Percentiles rank a stretch among this genome's conserved stretches.
Conservation (phyloP, 352 stramenopile species). For the Phytophthora tentaculata region DNA sequence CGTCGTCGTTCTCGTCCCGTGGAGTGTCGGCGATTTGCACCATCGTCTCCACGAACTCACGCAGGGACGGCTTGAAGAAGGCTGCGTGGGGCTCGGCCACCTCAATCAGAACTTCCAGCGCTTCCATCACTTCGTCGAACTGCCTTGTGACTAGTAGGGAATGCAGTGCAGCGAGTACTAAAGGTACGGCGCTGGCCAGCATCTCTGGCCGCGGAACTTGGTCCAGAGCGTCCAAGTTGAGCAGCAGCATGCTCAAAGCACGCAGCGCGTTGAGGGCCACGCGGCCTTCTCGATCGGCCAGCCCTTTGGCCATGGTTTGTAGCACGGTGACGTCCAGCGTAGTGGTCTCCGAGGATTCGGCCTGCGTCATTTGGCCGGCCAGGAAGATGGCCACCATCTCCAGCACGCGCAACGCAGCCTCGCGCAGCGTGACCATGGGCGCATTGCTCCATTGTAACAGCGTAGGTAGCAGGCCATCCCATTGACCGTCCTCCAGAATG, state of each 20-base stretch:
- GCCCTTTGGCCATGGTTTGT: slow-evolving; percentile 51
- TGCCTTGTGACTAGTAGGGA: slow-evolving; percentile 54
- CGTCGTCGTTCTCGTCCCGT: slow-evolving; percentile 33
- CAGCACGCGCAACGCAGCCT: slow-evolving; percentile 75
- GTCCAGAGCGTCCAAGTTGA: slow-evolving; percentile 73
- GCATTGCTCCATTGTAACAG: slow-evolving; percentile 68
- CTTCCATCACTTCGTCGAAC: slow-evolving; percentile 80
- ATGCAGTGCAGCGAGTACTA: slow-evolving; percentile 65
- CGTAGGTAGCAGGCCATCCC: slow-evolving; percentile 73
- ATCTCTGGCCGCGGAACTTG: slow-evolving; percentile 61
- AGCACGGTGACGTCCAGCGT: slow-evolving; percentile 61
- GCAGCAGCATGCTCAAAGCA: slow-evolving; percentile 74
- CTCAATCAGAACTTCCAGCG: slow-evolving; percentile 85
- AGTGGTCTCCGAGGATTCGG: slow-evolving; percentile 34
- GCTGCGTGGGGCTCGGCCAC: slow-evolving; percentile 71
- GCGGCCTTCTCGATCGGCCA: slow-evolving; percentile 63
- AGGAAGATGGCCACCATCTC: slow-evolving; percentile 87
- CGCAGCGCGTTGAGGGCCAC: slow-evolving; percentile 77
- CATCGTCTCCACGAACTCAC: slow-evolving; percentile 74
- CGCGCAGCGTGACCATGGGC: slow-evolving; percentile 57
- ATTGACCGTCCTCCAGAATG: slow-evolving; percentile 84
- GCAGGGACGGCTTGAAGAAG: slow-evolving; percentile 72
- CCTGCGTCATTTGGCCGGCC: slow-evolving; percentile 54
- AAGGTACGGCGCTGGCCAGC: slow-evolving; percentile 52
- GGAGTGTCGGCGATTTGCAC: slow-evolving; percentile 67